A percentile compares a stretch with the other conserved stretches of the same genome.
These are phyloP conservation scores for Penicillium coffeae DNA, from an alignment of 495 filamentous ascomycete species.

Conservation along the genomic window DNA sequence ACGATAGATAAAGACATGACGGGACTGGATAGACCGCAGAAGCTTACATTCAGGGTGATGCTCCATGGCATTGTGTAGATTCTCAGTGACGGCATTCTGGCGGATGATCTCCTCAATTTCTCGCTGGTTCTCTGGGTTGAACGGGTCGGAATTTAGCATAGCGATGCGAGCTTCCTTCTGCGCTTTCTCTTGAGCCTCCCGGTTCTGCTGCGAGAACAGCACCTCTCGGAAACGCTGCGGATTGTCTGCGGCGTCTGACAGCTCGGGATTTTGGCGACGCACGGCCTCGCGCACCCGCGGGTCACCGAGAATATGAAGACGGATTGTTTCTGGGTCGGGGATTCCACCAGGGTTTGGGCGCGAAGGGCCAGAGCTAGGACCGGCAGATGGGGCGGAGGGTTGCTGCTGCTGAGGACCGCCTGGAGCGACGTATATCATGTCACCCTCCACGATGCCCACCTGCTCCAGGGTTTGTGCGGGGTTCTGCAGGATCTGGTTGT, in stretches of 20 bases:
- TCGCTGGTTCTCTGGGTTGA: constrained; percentile 84
- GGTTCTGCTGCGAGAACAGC: constrained; percentile 58
- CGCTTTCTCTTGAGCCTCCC: constrained; percentile 64
- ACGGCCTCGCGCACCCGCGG: constrained; percentile 67
- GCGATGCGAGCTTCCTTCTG: constrained; percentile 77
- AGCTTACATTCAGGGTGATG: constrained; percentile 87
- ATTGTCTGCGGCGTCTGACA: constrained; percentile 76
- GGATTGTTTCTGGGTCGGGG: constrained; percentile 75
- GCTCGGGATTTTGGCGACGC: constrained; percentile 63
- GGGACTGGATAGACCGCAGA: neutral
- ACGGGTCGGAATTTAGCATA: constrained; percentile 83
- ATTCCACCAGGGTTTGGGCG: constrained; percentile 37
- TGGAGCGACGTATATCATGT: constrained; percentile 78
- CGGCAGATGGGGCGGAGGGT: constrained; percentile 6
- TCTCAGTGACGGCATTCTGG: constrained; percentile 88
- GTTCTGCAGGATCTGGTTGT: constrained; percentile 75
- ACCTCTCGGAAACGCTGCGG: constrained; percentile 69
- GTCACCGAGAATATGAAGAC: constrained; percentile 77
- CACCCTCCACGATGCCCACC: constrained; percentile 79
- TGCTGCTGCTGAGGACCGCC: constrained; percentile 6
- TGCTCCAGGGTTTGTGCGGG: constrained; percentile 75
- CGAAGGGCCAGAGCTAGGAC: constrained; percentile 28
- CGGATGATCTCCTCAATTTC: constrained; percentile 96
- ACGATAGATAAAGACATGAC: constrained; percentile 16
- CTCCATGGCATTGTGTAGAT: constrained; percentile 92